Evolutionary conservation across 2,329 filamentous ascomycete genomes (phyloP).

Genomic region (Coniella lustricola): DNA sequence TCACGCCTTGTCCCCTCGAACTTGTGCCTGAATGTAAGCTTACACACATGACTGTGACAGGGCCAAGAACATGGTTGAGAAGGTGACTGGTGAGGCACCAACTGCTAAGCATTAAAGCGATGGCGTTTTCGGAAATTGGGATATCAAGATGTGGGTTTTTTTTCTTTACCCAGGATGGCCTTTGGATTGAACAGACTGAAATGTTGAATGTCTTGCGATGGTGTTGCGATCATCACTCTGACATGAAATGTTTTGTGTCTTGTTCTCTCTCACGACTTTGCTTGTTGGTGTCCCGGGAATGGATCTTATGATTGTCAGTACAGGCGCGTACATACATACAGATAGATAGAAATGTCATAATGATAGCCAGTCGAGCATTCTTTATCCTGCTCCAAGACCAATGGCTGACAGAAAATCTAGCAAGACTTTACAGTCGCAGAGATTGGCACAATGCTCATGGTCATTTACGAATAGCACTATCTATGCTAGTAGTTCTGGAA

Average conservation of each 20-base stretch:
- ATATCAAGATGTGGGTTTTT: not conserved
- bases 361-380: too few relatives aligned
- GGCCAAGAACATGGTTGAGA: conserved; percentile 62
- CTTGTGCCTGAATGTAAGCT: conserved; percentile 1
- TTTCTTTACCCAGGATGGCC: not conserved
- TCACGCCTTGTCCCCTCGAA: not conserved
- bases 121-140: conserved; percentile 25
- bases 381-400: too few relatives aligned
- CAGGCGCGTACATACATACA: too few relatives aligned
- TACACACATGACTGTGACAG: conserved; percentile 29
- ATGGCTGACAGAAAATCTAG: too few relatives aligned
- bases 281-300: not conserved
- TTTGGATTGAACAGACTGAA: too few relatives aligned
- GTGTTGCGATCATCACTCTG: not conserved
- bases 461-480: too few relatives aligned
- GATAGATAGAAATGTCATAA: too few relatives aligned
- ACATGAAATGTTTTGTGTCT: not conserved
- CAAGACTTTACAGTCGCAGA: too few relatives aligned
- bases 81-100: conserved; percentile 56
- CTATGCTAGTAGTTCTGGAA: too few relatives aligned
- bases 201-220: too few relatives aligned
- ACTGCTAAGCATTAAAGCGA: conserved; percentile 59
- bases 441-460: too few relatives aligned
- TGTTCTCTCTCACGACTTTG: not conserved
- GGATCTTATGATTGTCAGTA: too few relatives aligned